Base-by-base conservation (phyloP, 345 rosid species). In the Eucalyptus cloeziana region DNA sequence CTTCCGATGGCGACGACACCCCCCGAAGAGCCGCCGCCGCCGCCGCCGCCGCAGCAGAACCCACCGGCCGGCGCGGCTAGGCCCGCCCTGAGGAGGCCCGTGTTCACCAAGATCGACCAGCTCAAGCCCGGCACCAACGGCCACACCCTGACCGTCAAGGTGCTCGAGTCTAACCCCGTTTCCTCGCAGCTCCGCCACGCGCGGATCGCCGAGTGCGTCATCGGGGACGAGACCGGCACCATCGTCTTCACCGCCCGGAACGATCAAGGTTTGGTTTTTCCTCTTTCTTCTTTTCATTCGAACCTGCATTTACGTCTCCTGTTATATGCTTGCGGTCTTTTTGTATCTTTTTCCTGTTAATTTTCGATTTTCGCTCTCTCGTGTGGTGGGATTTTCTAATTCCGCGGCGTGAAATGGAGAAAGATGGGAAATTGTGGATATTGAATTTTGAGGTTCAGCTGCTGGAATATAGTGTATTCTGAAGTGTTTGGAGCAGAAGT, bases 181-280 rank as follows among this genome's bases (percentile, higher is more conserved):
- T 80, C 89, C 56, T 92, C 86, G 33, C 93, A 90, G 67, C 89
- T 90, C 45, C 92, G 94, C 69, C 88, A 89, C 45, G 88, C 91
- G 12, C 90, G 92, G 56, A 90, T 93, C 87, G 93, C 95, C 13
- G 94, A 94, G 91, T 94, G 94, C 85, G 91, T 94, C n/a, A 33
- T 94, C 31, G 95, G 95, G 49, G 95, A 94, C 51, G 94, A 93
- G 88, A 93, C 93, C 14, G 94, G 93, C 30, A 85, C 90, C 86
- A 76, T 93, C 81, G 17, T 94, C 80, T 93, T 94, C 90, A 90
- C 93, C 31, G 93, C 94, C 45, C 89, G 95, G 16, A 93, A 94
- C 76, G 90, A 92, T 62, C 93, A 93, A 92, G 94, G 94, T 93
- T 56, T 16, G 49, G 4, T 10, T 45, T 24, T 88, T 24, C 12